Conservation (phyloP, 352 stramenopile species). For the Globisporangium parvum region DNA sequence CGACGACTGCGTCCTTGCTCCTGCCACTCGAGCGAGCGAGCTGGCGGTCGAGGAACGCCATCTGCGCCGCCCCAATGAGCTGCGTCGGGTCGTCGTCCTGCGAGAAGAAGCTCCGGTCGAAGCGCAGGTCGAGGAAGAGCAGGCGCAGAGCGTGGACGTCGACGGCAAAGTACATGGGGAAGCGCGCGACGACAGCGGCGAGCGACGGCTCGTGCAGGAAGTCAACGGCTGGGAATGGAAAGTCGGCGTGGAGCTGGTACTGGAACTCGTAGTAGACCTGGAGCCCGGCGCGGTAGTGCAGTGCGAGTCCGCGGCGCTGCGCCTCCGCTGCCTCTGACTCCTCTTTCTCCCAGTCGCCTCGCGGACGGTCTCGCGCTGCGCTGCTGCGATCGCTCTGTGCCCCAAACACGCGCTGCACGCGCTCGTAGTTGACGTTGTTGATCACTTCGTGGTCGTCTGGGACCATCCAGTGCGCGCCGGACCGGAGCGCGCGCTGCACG, state of each 20-base stretch:
- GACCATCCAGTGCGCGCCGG: slow-evolving; percentile 73
- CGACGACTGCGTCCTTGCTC: slow-evolving; percentile 23
- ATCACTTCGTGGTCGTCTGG: slow-evolving; percentile 74
- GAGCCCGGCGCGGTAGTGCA: slow-evolving; percentile 53
- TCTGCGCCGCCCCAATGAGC: slow-evolving; percentile 33
- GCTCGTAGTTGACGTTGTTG: slow-evolving; percentile 66
- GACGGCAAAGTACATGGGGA: slow-evolving; percentile 39
- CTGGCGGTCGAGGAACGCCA: slow-evolving; percentile 7
- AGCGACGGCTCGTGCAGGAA: slow-evolving; percentile 31
- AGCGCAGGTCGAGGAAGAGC: slow-evolving; percentile 57
- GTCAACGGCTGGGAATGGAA: slow-evolving; percentile 31
- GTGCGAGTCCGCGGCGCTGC: slow-evolving; percentile 23
- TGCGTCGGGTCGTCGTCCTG: neutral
- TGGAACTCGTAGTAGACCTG: slow-evolving; percentile 68
- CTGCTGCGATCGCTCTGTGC: too few species aligned
- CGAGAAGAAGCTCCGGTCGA: slow-evolving; percentile 49
- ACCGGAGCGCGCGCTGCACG: slow-evolving; percentile 45
- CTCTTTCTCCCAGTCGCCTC: neutral
- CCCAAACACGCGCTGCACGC: slow-evolving; percentile 27
- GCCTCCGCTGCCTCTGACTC: slow-evolving; percentile 14
- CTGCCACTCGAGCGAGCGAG: slow-evolving; percentile 15
- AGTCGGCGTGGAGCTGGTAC: slow-evolving; percentile 47
- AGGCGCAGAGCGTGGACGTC: slow-evolving; percentile 40
- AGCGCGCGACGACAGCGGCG: slow-evolving; percentile 22
- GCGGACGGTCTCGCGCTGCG: too few species aligned